These are phyloP conservation scores for Umbilicaria muhlenbergii DNA, from an alignment of 495 filamentous ascomycete genomes.

Conservation along the genomic window DNA sequence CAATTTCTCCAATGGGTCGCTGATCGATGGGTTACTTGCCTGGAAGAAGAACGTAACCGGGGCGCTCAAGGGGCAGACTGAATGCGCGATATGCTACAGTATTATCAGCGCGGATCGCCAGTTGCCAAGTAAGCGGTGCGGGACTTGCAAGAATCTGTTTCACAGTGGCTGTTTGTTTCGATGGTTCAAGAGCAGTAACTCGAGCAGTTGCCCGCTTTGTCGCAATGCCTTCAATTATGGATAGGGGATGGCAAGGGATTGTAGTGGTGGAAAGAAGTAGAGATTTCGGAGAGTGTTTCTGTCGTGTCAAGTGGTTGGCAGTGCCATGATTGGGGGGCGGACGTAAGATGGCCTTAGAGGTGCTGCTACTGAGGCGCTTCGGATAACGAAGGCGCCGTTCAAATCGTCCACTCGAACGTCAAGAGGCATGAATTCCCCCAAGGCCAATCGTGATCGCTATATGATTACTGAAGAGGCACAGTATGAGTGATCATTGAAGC, in stretches of 20 bases:
- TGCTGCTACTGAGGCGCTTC: no score
- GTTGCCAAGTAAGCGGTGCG: constrained; percentile 79
- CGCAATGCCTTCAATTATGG: constrained; percentile 63
- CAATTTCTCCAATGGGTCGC: constrained; percentile 69
- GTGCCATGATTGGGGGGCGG: no score
- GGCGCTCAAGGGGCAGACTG: constrained; percentile 79
- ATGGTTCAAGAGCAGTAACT: constrained; percentile 90
- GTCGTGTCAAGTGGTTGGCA: no score
- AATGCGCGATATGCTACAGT: constrained; percentile 95
- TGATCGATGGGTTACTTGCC: constrained; percentile 69
- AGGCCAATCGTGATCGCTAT: no score
- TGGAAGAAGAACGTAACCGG: constrained; percentile 75
- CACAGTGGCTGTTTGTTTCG: constrained; percentile 80
- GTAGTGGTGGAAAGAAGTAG: no score
- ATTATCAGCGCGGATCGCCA: constrained; percentile 77
- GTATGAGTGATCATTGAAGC: no score
- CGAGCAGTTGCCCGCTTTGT: constrained; percentile 80
- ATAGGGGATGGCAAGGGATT: neutral
- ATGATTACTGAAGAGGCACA: no score
- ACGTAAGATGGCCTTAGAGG: no score
- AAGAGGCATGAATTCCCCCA: no score
- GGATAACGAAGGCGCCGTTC: no score
- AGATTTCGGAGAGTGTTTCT: no score
- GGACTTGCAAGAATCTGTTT: constrained; percentile 88
- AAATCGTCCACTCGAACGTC: no score